These are phyloP conservation scores for Bolboschoenus planiculmis DNA, from an alignment of 176 grass and related monocot genomes.

Conservation along the genomic window DNA sequence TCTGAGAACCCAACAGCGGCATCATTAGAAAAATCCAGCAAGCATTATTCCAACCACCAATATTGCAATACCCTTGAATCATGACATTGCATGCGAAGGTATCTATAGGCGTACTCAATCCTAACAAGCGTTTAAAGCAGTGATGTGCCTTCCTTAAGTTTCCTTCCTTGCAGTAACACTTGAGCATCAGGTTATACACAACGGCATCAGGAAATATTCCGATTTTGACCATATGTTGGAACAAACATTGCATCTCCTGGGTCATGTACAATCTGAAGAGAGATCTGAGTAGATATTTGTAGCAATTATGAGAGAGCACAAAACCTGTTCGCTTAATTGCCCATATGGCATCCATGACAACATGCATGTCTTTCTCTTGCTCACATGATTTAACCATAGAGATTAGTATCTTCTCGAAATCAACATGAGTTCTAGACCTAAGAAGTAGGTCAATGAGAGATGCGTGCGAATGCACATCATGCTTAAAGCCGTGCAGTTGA, in stretches of 20 bases:
- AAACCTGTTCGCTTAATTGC: constrained; percentile 53
- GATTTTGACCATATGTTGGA: constrained; percentile 39
- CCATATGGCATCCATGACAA: constrained; percentile 37
- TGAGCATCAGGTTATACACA: constrained; percentile 75
- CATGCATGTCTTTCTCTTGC: constrained; percentile 31
- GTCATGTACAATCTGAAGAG: constrained; percentile 49
- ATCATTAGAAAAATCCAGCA: constrained; percentile 79
- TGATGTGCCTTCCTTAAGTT: constrained; percentile 32
- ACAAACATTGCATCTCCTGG: constrained; percentile 44
- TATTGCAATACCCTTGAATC: constrained; percentile 44
- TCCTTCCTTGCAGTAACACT: constrained; percentile 61
- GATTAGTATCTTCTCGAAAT: constrained; percentile 48
- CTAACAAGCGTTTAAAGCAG: constrained; percentile 45
- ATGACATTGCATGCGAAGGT: constrained; percentile 56
- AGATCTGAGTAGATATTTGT: constrained; percentile 57
- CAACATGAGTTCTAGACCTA: constrained; percentile 20
- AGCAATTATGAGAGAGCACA: constrained; percentile 45
- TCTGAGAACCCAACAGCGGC: constrained; percentile 49
- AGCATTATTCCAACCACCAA: constrained; percentile 40
- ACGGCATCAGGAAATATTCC: constrained; percentile 40
- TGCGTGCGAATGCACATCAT: constrained; percentile 53
- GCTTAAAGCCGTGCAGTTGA: constrained; percentile 47
- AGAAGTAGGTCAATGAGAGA: constrained; percentile 55
- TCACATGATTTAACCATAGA: constrained; percentile 60
- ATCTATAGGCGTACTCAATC: constrained; percentile 36